Evolutionary conservation across 2,329 filamentous ascomycete genomes (phyloP).

Genomic region (Macrophomina tecta): DNA sequence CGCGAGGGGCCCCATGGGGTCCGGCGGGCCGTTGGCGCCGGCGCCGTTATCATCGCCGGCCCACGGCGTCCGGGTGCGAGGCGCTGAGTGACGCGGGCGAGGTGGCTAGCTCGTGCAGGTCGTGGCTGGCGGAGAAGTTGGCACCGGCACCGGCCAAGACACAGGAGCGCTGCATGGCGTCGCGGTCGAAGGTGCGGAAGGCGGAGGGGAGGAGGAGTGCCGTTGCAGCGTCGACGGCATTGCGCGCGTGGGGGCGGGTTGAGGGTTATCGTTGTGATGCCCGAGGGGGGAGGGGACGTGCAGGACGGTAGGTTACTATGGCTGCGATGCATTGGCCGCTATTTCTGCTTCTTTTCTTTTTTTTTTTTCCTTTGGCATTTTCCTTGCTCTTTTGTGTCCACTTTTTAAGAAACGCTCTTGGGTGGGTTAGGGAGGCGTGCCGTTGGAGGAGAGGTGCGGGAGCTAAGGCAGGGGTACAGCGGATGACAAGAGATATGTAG

Average conservation of each 20-base stretch:
- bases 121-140: conserved; percentile 62
- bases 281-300: conserved; percentile 31
- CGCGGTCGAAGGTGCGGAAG: conserved; percentile 57
- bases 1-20: conserved; percentile 60
- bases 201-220: conserved; percentile 56
- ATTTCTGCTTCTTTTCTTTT: too few relatives aligned
- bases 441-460: too few relatives aligned
- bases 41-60: conserved; percentile 43
- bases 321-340: too few relatives aligned
- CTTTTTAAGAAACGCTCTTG: too few relatives aligned
- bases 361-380: too few relatives aligned
- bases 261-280: conserved; percentile 63
- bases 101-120: conserved; percentile 55
- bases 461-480: too few relatives aligned
- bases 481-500: too few relatives aligned
- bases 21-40: conserved; percentile 34
- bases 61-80: conserved; percentile 36
- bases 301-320: too few relatives aligned
- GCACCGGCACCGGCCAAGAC: conserved; percentile 55
- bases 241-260: conserved; percentile 58
- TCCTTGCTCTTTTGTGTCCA: too few relatives aligned
- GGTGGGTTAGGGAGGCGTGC: too few relatives aligned
- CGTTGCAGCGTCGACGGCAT: conserved; percentile 59
- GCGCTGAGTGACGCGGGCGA: conserved; percentile 22
- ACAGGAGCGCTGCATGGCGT: conserved; percentile 59